phyloP scores from a whole-genome alignment of 2,329 filamentous ascomycete genomes.

The Clarireedia hainanense region DNA sequence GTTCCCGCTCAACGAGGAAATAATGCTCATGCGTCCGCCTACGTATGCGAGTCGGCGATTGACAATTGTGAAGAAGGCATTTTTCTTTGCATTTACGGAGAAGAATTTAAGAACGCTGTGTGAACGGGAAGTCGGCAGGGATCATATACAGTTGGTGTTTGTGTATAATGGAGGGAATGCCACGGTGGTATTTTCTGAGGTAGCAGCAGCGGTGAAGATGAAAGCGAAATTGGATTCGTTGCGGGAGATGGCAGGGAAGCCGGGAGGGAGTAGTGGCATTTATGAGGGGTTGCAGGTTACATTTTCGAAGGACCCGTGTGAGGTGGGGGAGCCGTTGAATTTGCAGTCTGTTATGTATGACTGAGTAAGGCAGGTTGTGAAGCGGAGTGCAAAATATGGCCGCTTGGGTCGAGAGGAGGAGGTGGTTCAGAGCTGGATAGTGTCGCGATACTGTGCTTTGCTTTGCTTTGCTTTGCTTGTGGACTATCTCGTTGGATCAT shows the following conservation, averaged over 20 bases:
- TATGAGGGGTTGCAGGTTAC: conserved; percentile 7
- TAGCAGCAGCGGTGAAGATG: conserved; percentile 21
- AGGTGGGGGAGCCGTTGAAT: conserved; percentile 2
- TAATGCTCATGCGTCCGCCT: conserved; percentile 20
- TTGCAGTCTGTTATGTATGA: conserved; percentile 5
- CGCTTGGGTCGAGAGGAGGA: not conserved
- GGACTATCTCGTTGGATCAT: too few species aligned
- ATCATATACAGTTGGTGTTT: conserved; percentile 19
- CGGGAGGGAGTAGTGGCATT: not conserved
- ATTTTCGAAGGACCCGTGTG: conserved; percentile 12
- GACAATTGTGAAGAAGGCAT: conserved; percentile 26
- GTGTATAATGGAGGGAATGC: conserved; percentile 29
- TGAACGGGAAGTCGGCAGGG: conserved; percentile 18
- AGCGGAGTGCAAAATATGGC: not conserved
- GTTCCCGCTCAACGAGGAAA: conserved; percentile 17
- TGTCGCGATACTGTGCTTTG: too few species aligned
- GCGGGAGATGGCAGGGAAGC: not conserved
- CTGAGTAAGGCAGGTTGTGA: not conserved
- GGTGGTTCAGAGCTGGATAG: not conserved
- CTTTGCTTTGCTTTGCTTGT: too few species aligned
- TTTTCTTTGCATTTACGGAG: conserved; percentile 26
- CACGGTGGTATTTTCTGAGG: conserved; percentile 26
- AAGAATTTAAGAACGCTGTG: conserved; percentile 18
- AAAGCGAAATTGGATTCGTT: conserved; percentile 22
- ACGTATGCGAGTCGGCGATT: conserved; percentile 23